phyloP scores from a whole-genome alignment of 805 yeast genomes.

The Limtongia smithiae region DNA sequence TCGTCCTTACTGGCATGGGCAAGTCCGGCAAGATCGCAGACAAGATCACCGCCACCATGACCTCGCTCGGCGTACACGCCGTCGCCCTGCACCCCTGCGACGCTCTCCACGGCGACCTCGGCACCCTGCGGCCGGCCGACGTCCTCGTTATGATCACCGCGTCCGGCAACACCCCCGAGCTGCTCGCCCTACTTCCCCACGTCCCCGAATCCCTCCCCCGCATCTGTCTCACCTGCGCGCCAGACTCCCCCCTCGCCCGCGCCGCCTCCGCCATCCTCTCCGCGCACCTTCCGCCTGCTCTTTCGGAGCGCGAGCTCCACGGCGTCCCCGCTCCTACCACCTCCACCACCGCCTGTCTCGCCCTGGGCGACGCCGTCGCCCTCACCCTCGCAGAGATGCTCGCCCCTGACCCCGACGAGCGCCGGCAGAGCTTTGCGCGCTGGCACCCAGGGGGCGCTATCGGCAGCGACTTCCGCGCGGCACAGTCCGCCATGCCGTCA shows the following conservation, averaged over 20 bases:
- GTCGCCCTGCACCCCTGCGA: conserved; percentile 75
- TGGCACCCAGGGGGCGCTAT: conserved; percentile 92
- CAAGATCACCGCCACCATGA: conserved; percentile 77
- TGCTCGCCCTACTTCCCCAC: conserved; percentile 55
- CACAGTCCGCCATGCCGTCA: conserved; percentile 2
- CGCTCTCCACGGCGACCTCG: conserved; percentile 88
- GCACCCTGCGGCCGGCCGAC: conserved; percentile 54
- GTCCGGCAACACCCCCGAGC: conserved; percentile 80
- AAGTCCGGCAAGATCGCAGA: conserved; percentile 76
- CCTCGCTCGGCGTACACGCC: conserved; percentile 70
- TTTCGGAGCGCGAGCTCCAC: conserved; percentile 60
- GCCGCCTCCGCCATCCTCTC: conserved; percentile 53
- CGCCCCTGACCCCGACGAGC: conserved; percentile 50
- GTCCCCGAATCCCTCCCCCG: conserved; percentile 52
- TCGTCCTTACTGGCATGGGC: conserved; percentile 79
- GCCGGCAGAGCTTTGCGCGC: conserved; percentile 58
- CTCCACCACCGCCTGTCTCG: conserved; percentile 71
- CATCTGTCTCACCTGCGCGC: conserved; percentile 61
- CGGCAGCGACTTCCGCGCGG: conserved; percentile 49
- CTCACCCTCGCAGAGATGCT: conserved; percentile 69
- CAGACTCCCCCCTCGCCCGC: conserved; percentile 52
- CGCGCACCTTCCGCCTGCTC: conserved; percentile 57
- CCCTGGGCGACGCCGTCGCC: conserved; percentile 73
- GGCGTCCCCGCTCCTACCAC: conserved; percentile 88
- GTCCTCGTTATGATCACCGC: conserved; percentile 69